Evolutionary conservation across 768 basidiomycete genomes (phyloP).

Genomic region (Kwoniella europaea): DNA sequence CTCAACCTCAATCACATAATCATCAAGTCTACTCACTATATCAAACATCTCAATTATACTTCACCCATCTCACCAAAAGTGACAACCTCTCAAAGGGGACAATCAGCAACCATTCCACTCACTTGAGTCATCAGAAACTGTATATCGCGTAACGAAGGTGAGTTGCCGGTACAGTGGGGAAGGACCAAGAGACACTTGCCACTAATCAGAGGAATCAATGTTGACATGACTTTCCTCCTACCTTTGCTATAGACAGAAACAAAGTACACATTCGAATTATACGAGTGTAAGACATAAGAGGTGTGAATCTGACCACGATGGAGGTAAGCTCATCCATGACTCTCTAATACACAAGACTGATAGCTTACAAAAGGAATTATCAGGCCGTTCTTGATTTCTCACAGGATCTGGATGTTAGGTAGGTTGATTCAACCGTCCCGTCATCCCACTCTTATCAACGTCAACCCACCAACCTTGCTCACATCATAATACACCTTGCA

Average conservation of each 20-base stretch:
- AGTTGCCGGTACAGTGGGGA: background rate
- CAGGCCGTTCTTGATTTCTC: conserved; percentile 92
- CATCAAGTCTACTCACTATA: background rate
- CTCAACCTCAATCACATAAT: conserved; percentile 2
- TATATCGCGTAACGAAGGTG: background rate
- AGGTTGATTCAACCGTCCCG: conserved; percentile 11
- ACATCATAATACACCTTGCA: conserved; percentile 3
- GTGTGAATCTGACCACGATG: conserved; percentile 30
- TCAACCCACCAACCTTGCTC: background rate
- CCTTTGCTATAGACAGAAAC: background rate
- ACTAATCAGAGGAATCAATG: background rate
- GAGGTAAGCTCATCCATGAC: conserved; percentile 33
- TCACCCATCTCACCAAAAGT: background rate
- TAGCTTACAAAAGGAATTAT: conserved; percentile 10
- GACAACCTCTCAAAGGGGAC: too few species aligned
- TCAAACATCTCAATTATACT: background rate
- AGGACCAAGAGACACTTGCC: background rate
- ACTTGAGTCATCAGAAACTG: too few species aligned
- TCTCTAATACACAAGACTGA: too few species aligned
- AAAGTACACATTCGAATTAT: background rate
- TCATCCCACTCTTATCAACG: background rate
- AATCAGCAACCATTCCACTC: too few species aligned
- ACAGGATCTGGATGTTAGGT: conserved; percentile 84
- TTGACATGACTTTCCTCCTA: background rate
- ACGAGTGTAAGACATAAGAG: background rate